Evolutionary conservation across 2,329 filamentous ascomycete species (phyloP), one percentile per base, ranked within the genome.

Genomic region (Periconia macrospinosa): DNA sequence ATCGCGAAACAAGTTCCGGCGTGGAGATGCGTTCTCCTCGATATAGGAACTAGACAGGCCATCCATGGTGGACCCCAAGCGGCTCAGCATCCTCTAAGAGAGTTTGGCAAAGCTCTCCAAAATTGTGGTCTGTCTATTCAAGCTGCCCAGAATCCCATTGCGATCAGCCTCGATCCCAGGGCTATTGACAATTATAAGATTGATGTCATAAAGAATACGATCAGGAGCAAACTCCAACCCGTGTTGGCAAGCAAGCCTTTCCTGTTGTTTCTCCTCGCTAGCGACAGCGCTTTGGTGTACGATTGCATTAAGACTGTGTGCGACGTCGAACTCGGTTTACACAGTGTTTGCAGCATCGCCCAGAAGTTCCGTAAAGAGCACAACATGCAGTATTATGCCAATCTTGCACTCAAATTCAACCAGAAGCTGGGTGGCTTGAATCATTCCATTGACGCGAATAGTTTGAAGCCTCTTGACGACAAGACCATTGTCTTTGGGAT

Each of bases 401-500:
- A 75, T 48, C 65, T 78, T n/a, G 74, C 73, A 0, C 60, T 96
- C 52, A 96, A 97, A 54, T 70, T 72, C 54, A 74, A 74, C 47
- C 63, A 72, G 52, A 74, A 74, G 57, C 62, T 69, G 1, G 70
- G 71, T 91, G 74, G 70, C 15, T 81, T 93, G 72, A 96, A 96
- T 65, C 77, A 71, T 67, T 75, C 74, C 14, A 76, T 96, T 0
- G 72, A 74, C 2, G 57, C 74, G 11, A 63, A 78, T 0, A 81
- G 86, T 23, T 76, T 88, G 5, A 81, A 80, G 1, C 78, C 91
- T 0, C 52, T 74, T 3, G 80, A 87, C 33, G 84, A 83, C 1
- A 86, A 86, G 61, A 95, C 91, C 0, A 96, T 97, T 86, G 76
- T 96, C 1, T 85, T 95, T 9, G 92, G 92, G 0, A 87, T 94